These are phyloP conservation scores for Candida wancherniae DNA, from an alignment of 805 yeast species.

Conservation along the genomic window DNA sequence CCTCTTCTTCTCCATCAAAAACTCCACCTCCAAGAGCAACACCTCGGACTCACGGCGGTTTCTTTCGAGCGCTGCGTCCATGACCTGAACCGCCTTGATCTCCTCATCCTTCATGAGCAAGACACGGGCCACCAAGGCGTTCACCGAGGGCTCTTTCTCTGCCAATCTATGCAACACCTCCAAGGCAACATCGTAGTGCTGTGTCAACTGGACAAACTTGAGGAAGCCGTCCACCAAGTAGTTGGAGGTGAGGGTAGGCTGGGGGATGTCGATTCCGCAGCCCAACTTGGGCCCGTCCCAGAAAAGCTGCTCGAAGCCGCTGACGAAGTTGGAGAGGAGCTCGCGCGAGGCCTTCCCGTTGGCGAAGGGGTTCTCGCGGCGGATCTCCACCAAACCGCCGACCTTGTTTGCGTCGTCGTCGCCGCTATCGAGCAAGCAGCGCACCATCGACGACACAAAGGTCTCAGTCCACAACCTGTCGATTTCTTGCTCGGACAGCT, in stretches of 20 bases:
- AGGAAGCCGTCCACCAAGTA: conserved; percentile 73
- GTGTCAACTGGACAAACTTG: conserved; percentile 59
- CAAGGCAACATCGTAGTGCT: conserved; percentile 56
- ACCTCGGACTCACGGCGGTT: conserved; percentile 54
- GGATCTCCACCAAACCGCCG: conserved; percentile 72
- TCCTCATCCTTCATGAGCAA: conserved; percentile 54
- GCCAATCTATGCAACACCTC: conserved; percentile 52
- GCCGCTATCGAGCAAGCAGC: conserved; percentile 62
- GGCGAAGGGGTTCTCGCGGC: conserved; percentile 73
- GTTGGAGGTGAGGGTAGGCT: conserved; percentile 59
- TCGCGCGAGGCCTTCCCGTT: conserved; percentile 41
- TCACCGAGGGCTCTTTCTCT: conserved; percentile 51
- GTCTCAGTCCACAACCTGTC: conserved; percentile 49
- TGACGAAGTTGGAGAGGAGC: conserved; percentile 44
- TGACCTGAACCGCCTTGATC: conserved; percentile 48
- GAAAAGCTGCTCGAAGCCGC: conserved; percentile 64
- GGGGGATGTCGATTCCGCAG: conserved; percentile 59
- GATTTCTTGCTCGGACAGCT: conserved; percentile 48
- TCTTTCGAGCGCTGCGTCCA: conserved; percentile 45
- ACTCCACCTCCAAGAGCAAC: conserved; percentile 53
- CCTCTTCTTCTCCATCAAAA: conserved; percentile 48
- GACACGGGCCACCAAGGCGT: conserved; percentile 51
- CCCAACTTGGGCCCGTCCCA: conserved; percentile 66
- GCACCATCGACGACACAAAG: conserved; percentile 63
- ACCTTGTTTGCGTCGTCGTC: conserved; percentile 59